phyloP scores from a whole-genome alignment of 2,329 filamentous ascomycete species.

The Trichophyton rubrum region DNA sequence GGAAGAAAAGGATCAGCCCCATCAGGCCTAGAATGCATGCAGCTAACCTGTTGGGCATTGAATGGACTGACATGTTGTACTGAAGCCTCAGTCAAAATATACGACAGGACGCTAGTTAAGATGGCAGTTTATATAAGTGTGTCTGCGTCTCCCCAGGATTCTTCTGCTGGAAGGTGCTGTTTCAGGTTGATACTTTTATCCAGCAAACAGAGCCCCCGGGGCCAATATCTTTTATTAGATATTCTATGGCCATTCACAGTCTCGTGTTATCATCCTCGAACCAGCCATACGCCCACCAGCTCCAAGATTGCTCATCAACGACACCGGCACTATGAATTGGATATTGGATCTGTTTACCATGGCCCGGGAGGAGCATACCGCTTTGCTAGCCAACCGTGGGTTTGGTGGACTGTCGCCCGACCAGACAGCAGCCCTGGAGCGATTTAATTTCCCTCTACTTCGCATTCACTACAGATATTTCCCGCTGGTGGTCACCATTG shows the following conservation, averaged over 20 bases:
- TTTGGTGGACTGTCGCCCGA: neutral
- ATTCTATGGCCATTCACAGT: neutral
- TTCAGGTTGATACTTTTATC: neutral
- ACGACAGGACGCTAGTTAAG: neutral
- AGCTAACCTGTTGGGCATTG: neutral
- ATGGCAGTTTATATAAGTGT: neutral
- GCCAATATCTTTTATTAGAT: neutral
- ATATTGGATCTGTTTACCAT: neutral
- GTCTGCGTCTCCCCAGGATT: neutral
- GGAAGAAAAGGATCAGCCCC: neutral
- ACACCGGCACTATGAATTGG: neutral
- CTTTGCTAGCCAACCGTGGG: neutral
- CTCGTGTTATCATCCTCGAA: neutral
- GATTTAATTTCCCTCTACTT: neutral
- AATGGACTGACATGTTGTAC: neutral
- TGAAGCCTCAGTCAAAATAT: neutral
- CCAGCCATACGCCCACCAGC: neutral
- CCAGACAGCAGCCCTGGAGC: neutral
- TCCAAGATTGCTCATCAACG: neutral
- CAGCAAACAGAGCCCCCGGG: neutral
- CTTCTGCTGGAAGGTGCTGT: neutral
- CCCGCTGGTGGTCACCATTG: neutral
- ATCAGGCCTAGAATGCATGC: neutral
- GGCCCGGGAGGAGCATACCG: neutral
- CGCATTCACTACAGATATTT: neutral